Conservation (phyloP, 148 eudicot genomes). For the Euryodendron excelsum region DNA sequence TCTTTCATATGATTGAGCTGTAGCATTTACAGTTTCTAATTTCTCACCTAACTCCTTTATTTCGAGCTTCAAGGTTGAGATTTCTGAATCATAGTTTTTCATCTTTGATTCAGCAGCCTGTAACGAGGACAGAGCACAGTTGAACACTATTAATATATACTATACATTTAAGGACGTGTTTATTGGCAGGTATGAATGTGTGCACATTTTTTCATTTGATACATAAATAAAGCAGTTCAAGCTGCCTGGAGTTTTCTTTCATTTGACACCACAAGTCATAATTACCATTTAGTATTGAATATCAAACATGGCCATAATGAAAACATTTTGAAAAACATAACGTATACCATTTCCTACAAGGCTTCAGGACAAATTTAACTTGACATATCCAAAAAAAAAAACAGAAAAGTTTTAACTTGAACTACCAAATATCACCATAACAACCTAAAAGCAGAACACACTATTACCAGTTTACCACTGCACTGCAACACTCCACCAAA, state of each 20-base stretch:
- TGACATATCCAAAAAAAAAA: too few relatives aligned
- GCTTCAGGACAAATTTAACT: background rate
- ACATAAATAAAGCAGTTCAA: background rate
- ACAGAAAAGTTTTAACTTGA: too few relatives aligned
- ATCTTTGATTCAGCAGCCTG: conserved; percentile 86
- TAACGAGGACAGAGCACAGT: conserved; percentile 6
- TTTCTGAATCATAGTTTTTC: conserved; percentile 53
- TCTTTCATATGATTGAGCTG: conserved; percentile 72
- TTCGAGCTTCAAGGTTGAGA: conserved; percentile 45
- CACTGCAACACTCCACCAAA: background rate
- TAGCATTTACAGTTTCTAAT: conserved; percentile 53
- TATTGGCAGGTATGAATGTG: background rate
- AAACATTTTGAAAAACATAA: background rate
- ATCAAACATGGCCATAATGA: background rate
- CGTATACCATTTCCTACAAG: background rate
- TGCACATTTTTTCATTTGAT: background rate
- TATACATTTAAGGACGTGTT: background rate
- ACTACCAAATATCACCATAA: background rate
- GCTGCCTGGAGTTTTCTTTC: conserved; percentile 4
- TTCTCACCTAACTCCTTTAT: conserved; percentile 59
- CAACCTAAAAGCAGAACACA: background rate
- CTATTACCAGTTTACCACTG: background rate
- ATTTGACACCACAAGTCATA: background rate
- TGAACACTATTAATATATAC: background rate
- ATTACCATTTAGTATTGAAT: too few relatives aligned